Base-by-base conservation (phyloP, 768 basidiomycete species). In the Agaricus sinodeliciosus region DNA sequence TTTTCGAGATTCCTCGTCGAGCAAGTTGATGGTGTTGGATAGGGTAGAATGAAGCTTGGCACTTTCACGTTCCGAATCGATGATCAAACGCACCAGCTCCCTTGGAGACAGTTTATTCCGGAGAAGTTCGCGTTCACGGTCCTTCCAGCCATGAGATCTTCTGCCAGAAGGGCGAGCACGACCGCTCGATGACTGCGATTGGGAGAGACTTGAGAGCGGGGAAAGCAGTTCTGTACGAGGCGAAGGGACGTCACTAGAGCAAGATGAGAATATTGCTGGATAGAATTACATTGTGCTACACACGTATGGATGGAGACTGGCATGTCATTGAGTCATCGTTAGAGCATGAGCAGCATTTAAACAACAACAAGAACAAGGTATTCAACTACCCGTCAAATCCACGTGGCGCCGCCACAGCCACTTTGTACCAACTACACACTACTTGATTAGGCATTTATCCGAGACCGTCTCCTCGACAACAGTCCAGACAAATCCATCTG, bases 1-100 rank as follows among this genome's bases (percentile, higher is more conserved):
- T 69, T 25, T 71, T 65, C 34, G 62, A 58, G 69, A 53, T 51
- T 74, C 72, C 8, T 64, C 34, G 6, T 72, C 63, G 11, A 74
- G 60, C 18, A 67, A 66, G 39, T 65, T 67, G 9, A 70, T 57
- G 8, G 72, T 68, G 7, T 65, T 65, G 41, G 67, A 63, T 18
- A 77, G 59, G 12, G 68, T 65, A 40, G 67, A 62, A 4, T 67
- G 67, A 47, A 75, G 59, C 39, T 63, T 63, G 28, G 63, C 55
- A 0, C 65, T 65, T 59, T 75, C 72, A 31, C 67, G 58, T 28
- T 69, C 69, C 41, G 69, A 64, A 16, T 68, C 65, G 39, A 65
- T 56, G 13, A 72, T 56, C 13, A 65, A 61, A n/a, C 59, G 61
- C 12, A 70, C 44, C 15, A 71, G 61, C 41, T 70, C 65, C 43